Evolutionary conservation across 208 protist genomes (phyloP).

Genomic region (Angomonas desouzai): DNA sequence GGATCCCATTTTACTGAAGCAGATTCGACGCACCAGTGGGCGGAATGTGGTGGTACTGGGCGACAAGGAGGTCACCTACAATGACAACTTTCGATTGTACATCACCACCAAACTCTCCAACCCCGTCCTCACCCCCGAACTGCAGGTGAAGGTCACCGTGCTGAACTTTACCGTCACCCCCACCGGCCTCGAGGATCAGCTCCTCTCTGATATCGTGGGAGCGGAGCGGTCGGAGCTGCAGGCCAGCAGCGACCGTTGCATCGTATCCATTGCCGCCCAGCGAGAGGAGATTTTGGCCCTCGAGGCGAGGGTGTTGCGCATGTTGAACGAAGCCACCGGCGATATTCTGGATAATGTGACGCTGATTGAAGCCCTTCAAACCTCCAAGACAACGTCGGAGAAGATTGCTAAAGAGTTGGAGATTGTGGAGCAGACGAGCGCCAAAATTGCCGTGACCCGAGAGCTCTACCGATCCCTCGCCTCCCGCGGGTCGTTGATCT

Average conservation of each 20-base stretch:
- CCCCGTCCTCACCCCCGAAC: constrained; percentile 92
- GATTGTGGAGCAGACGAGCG: constrained; percentile 90
- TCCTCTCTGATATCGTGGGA: constrained; percentile 87
- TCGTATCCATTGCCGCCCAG: constrained; percentile 91
- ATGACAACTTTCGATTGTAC: constrained; percentile 90
- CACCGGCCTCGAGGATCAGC: constrained; percentile 89
- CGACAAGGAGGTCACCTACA: constrained; percentile 93
- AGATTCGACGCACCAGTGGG: constrained; percentile 87
- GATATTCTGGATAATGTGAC: constrained; percentile 95
- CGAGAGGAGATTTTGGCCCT: constrained; percentile 90
- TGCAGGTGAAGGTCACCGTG: constrained; percentile 92
- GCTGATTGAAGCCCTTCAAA: constrained; percentile 91
- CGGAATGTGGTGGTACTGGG: constrained; percentile 87
- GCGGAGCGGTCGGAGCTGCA: constrained; percentile 87
- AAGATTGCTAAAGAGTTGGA: constrained; percentile 87
- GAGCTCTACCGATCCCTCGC: constrained; percentile 91
- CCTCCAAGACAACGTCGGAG: constrained; percentile 89
- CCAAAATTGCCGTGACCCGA: constrained; percentile 87
- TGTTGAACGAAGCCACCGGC: constrained; percentile 89
- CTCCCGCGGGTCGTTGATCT: constrained; percentile 92
- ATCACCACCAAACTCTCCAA: constrained; percentile 95
- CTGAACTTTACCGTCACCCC: constrained; percentile 93
- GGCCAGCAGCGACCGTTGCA: constrained; percentile 79
- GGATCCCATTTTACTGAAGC: constrained; percentile 92
- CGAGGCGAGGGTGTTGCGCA: constrained; percentile 91